A percentile compares a stretch with the other conserved stretches of the same genome.
phyloP scores from a whole-genome alignment of 2,329 filamentous ascomycete species.

The Coniella lustricola region DNA sequence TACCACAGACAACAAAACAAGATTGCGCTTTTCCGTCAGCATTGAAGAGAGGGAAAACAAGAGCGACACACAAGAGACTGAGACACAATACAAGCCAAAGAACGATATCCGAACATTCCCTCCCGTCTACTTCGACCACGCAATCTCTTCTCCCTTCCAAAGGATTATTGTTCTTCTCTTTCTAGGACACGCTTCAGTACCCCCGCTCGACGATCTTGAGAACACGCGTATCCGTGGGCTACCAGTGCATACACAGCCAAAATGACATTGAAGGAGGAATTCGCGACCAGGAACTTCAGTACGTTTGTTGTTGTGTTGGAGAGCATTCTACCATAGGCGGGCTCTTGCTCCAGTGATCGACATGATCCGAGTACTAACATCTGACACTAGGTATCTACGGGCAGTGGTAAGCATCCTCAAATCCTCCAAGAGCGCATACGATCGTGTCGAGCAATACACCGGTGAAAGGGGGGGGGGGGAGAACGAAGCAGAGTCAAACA shows the following conservation, averaged over 20 bases:
- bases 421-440: background rate
- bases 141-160: too few relatives aligned
- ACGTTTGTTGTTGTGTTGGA: constrained; percentile 27
- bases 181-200: too few relatives aligned
- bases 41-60: too few relatives aligned
- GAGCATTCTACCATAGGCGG: background rate
- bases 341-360: constrained; percentile 10
- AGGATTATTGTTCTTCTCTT: too few relatives aligned
- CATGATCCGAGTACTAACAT: constrained; percentile 26
- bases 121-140: background rate
- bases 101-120: background rate
- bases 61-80: too few relatives aligned
- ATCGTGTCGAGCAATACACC: constrained; percentile 3
- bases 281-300: constrained; percentile 70
- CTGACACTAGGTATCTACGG: constrained; percentile 58
- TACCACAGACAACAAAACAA: too few relatives aligned
- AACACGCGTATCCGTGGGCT: constrained; percentile 1
- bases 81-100: background rate
- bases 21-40: too few relatives aligned
- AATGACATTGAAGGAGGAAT: constrained; percentile 67
- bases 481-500: too few relatives aligned
- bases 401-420: constrained; percentile 55
- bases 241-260: constrained; percentile 30
- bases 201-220: background rate
- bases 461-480: too few relatives aligned